phyloP scores from a whole-genome alignment of 805 yeast species.

The Metschnikowia santaceciliae region DNA sequence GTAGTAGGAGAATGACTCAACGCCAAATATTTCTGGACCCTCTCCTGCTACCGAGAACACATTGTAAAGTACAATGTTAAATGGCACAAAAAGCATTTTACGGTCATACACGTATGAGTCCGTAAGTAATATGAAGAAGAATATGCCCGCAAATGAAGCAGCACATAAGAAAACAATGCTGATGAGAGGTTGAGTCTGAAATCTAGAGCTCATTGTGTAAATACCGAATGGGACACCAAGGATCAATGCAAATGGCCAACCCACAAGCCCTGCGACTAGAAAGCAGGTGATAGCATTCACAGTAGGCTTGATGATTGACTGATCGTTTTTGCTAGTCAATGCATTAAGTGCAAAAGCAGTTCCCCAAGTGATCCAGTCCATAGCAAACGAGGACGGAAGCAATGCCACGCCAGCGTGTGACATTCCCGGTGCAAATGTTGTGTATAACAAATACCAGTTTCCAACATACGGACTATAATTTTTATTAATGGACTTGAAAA shows the following conservation, averaged over 20 bases:
- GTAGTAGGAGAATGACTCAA: slow-evolving; percentile 75
- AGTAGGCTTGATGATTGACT: slow-evolving; percentile 9
- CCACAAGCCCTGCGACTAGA: slow-evolving; percentile 69
- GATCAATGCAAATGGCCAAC: slow-evolving; percentile 86
- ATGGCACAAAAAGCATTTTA: slow-evolving; percentile 62
- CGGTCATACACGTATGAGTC: slow-evolving; percentile 61
- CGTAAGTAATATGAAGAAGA: slow-evolving; percentile 30
- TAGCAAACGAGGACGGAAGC: slow-evolving; percentile 76
- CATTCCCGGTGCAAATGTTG: slow-evolving; percentile 72
- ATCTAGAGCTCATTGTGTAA: slow-evolving; percentile 24
- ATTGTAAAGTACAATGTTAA: slow-evolving; percentile 79
- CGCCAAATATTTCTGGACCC: slow-evolving; percentile 91
- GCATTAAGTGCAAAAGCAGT: slow-evolving; percentile 33
- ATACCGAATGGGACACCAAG: slow-evolving; percentile 58
- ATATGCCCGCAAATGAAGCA: slow-evolving; percentile 16
- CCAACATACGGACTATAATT: slow-evolving; percentile 41
- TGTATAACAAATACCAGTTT: slow-evolving; percentile 59
- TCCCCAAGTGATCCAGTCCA: slow-evolving; percentile 45
- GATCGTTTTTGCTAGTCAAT: slow-evolving; percentile 8
- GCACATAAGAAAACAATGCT: slow-evolving; percentile 9
- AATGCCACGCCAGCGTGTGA: slow-evolving; percentile 84
- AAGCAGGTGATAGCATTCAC: slow-evolving; percentile 30
- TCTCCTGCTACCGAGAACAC: slow-evolving; percentile 63
- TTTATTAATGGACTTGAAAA: slow-evolving; percentile 41
- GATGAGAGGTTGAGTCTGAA: slow-evolving; percentile 12